Conservation (phyloP, 306 rosid genomes). For the Cucurbita argyrosperma region DNA sequence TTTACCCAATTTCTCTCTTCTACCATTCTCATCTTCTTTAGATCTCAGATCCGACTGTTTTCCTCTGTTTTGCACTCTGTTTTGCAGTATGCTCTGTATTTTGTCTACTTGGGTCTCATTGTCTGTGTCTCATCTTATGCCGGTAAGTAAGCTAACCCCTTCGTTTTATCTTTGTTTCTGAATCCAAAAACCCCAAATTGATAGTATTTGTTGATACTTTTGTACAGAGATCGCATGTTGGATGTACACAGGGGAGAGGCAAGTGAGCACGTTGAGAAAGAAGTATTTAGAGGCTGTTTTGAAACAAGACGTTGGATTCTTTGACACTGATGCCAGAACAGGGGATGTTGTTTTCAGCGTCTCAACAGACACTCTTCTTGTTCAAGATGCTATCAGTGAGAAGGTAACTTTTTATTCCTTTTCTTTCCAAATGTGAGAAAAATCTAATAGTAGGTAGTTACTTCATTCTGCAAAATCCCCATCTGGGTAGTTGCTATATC, state of each 20-base stretch:
- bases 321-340: conserved; percentile 92
- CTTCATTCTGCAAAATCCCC: background rate
- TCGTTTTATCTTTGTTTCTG: background rate
- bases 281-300: conserved; percentile 88
- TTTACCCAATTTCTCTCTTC: background rate
- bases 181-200: background rate
- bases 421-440: background rate
- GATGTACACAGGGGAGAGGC: conserved; percentile 98
- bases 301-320: conserved; percentile 94
- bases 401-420: conserved; percentile 31
- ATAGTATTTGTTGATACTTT: background rate
- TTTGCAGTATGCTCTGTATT: conserved; percentile 84
- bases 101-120: conserved; percentile 81
- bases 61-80: background rate
- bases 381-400: conserved; percentile 98
- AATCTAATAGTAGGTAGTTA: background rate
- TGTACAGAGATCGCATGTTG: conserved; percentile 85
- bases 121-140: conserved; percentile 91
- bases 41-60: conserved; percentile 33
- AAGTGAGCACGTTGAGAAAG: conserved; percentile 82
- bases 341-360: conserved; percentile 96
- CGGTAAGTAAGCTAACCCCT: conserved; percentile 24
- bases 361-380: conserved; percentile 90
- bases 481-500: conserved; percentile 7
- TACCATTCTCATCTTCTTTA: background rate